Base-by-base conservation (phyloP, 768 basidiomycete species). In the Pleurotus giganteus region DNA sequence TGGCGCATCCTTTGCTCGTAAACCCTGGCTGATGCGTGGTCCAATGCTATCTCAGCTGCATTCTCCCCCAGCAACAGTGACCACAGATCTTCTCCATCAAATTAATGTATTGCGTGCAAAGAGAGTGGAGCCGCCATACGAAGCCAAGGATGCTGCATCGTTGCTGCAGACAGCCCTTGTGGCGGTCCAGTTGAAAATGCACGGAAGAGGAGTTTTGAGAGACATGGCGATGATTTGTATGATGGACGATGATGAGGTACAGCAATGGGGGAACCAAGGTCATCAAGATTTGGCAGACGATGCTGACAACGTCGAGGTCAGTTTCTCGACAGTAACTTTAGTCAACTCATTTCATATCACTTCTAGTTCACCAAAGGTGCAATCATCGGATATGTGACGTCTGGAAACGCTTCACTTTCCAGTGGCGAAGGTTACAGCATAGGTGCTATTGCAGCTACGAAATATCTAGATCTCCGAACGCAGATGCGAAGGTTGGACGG, bases 371-470 rank as follows among this genome's bases (percentile, higher is more conserved):
- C 71, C 1, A 64, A 74, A 44, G 65, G 71, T 2, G 64, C 70
- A 2, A 76, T 90, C 23, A 82, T 96, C 50, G 95, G 96, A 0
- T 91, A 89, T 62, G 77, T 94, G 17, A 92, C 93, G 0, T 86
- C 89, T 2, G 95, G 94, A 0, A 85, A 85, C 57, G 88, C 81
- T 65, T 95, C 94, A 1, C 77, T 98, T 6, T 78, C 84, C 0
- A 80, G 85, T 26, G 95, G 95, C 0, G 72, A 80, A 56, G 94
- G 91, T 0, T 83, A 83, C 61, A 94, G 83, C 2, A 76, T 97
- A 11, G 96, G 86, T 15, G 83, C 86, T 0, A 69, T 98, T 15
- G 74, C 90, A 2, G 64, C 94, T 11, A 62, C 67, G 24, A 71
- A 71, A 52, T 70, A 84, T 31, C 60, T 87, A 23, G 75, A 80